Base-by-base conservation (phyloP, 495 filamentous ascomycete genomes). In the Penicillium samsonianum region DNA sequence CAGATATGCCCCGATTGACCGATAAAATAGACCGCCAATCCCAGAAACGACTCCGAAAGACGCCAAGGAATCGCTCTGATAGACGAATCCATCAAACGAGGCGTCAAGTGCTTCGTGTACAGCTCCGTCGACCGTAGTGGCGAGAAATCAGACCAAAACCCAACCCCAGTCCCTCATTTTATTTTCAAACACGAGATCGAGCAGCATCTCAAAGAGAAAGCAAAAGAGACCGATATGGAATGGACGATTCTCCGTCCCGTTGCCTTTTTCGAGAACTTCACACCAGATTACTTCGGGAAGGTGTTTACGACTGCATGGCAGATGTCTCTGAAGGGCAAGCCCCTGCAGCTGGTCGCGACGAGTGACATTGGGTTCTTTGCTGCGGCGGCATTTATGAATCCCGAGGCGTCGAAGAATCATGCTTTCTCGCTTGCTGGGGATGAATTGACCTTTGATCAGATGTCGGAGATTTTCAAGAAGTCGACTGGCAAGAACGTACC, bases 221-320 rank as follows among this genome's bases (percentile, higher is more conserved):
- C 72, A 17, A 63, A 68, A 42, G 60, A 57, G 7, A 71, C 57
- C 0, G 62, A 68, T 30, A 87, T 89, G 83, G 57, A 63, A 4
- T 88, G 82, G 80, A 82, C 80, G 0, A 82, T 88, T 23, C 67
- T 88, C 4, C 78, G 85, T n/a, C 85, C 87, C 0, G 78, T 80
- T 0, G 82, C 82, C 0, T 91, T 90, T 70, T 82, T 88, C 72
- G 88, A 90, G 8, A 88, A 87, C 62, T 65, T 88, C 17, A 75
- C 69, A 0, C 80, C 82, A 0, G 80, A 77, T 38, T 83, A 88
- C 61, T 57, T 73, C 12, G 84, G 82, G 37, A 86, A 84, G 56
- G 73, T 85, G 0, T 88, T 90, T 65, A 52, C 74, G 1, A 79
- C 85, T 0, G 72, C 77, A 5, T 74, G 83, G 65, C 73, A 75